Evolutionary conservation across 2,329 filamentous ascomycete genomes (phyloP).

Genomic region (Didymella sp.): DNA sequence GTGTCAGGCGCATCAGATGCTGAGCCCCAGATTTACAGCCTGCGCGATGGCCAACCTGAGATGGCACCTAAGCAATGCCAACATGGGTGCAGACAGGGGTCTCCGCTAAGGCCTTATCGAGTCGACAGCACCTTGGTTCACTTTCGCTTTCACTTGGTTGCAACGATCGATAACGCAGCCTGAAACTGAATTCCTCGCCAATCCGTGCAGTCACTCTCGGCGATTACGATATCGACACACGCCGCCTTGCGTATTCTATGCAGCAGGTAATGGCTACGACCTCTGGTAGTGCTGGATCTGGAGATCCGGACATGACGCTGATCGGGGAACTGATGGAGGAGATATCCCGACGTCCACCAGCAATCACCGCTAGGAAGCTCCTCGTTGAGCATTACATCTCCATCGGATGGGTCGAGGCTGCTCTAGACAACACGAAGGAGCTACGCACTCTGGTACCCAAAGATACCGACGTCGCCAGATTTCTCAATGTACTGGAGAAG

Average conservation of each 20-base stretch:
- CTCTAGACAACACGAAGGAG: constrained; percentile 38
- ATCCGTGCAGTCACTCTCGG: not conserved
- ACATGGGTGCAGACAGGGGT: not conserved
- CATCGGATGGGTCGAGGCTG: constrained; percentile 45
- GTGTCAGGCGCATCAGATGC: constrained; percentile 1
- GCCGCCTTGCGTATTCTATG: not conserved
- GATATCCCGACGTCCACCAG: constrained; percentile 40
- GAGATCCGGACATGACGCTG: constrained; percentile 42
- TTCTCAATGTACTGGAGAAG: constrained; percentile 32
- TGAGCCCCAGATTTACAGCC: not conserved
- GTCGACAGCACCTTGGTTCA: not conserved
- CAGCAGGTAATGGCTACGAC: constrained; percentile 12
- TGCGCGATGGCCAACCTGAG: not conserved
- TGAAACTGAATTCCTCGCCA: not conserved
- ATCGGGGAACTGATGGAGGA: constrained; percentile 44
- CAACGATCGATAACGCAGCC: not conserved
- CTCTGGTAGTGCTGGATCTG: constrained; percentile 26
- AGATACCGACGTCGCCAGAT: constrained; percentile 35
- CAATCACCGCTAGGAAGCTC: constrained; percentile 38
- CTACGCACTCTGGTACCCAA: constrained; percentile 31
- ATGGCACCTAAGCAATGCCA: not conserved
- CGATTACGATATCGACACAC: not conserved
- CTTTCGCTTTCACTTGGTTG: not conserved
- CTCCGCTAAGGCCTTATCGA: not conserved
- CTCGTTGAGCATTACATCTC: constrained; percentile 45